Evolutionary conservation across 148 eudicot species (phyloP).

Genomic region (Pouteria glomerata): DNA sequence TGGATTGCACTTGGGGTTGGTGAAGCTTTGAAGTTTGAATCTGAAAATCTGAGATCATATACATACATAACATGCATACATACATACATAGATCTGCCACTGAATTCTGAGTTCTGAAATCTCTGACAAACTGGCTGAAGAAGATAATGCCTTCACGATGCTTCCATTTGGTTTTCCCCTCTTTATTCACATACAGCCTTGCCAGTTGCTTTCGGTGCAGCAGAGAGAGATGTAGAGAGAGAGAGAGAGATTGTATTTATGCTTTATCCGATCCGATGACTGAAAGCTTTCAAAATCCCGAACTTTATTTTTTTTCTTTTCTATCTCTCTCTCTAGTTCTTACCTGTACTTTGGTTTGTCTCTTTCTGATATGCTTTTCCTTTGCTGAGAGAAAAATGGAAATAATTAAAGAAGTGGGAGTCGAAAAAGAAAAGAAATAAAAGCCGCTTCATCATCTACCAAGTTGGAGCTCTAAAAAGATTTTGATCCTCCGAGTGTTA

Average conservation of each 20-base stretch:
- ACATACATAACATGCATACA: too few species aligned
- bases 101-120: too few species aligned
- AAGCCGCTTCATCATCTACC: too few species aligned
- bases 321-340: background rate
- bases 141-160: too few species aligned
- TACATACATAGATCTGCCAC: too few species aligned
- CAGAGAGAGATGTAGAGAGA: constrained; percentile 7
- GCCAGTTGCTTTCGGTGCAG: constrained; percentile 9
- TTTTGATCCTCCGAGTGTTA: too few species aligned
- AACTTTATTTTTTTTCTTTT: background rate
- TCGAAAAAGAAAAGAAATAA: too few species aligned
- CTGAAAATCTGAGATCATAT: background rate
- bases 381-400: background rate
- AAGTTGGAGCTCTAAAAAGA: too few species aligned
- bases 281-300: background rate
- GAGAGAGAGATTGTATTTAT: background rate
- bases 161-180: too few species aligned
- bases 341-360: constrained; percentile 10
- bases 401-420: background rate
- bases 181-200: too few species aligned
- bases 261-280: constrained; percentile 8
- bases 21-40: constrained; percentile 8
- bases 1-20: background rate
- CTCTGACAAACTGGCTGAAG: background rate
- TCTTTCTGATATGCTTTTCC: background rate